Base-by-base conservation (phyloP, 345 rosid genomes). In the Excoecaria agallocha region DNA sequence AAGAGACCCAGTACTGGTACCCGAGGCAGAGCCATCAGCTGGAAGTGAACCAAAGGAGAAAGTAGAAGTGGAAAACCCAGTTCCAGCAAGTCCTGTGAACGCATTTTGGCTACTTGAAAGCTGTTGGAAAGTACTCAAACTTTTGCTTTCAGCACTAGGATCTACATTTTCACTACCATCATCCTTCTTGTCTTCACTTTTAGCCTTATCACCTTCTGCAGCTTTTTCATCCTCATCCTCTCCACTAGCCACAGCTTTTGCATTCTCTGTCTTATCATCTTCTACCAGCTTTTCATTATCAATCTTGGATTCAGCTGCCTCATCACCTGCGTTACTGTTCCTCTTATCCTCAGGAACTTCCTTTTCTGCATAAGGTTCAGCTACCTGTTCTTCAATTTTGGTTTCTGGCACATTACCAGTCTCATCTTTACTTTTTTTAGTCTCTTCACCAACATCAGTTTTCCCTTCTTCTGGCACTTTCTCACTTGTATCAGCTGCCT, bases 61-160 rank as follows among this genome's bases (percentile, higher is more conserved):
- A 6, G 91, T 76, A 58, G 92, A 41, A 73, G 77, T 77, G 49
- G 98, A 88, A 82, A 90, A 84, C 62, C 96, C 96, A 68, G 99
- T 93, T 68, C 98, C 90, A 38, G 94, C 92, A 75, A 95, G 91
- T 72, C 98, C 99, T 0, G 92, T 89, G 84, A 95, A 95, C 20
- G 99, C 99, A 75, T 95, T 95, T 87, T 87, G 90, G 77, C 77
- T 91, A 80, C 94, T 95, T 62, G 99, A 95, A 82, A 91, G 98
- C 84, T 93, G 99, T 58, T 87, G 93, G 80, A 95, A 95, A 52
- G 99, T 90, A 79, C 86, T 93, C 85, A 95, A 74, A 8, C 84
- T 74, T 5, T 85, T 55, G 75, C 82, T 83, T 62, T 86, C 91
- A 30, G 87, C 77, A 68, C 74, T 80, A 48, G 86, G 77, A 64